These are phyloP conservation scores for Suillus decipiens DNA, from an alignment of 768 basidiomycete species.

Conservation along the genomic window DNA sequence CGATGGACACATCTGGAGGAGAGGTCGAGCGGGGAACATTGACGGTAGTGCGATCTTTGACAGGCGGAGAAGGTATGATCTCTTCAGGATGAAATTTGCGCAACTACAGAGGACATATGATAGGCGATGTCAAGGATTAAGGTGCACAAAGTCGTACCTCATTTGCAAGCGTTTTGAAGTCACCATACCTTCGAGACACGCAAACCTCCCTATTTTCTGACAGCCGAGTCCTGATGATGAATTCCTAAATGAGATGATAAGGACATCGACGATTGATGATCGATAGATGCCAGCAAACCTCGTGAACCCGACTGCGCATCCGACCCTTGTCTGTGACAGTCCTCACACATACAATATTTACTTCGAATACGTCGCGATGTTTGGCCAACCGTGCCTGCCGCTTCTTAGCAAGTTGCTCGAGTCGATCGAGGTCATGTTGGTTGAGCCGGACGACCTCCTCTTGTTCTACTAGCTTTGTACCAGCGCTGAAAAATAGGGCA, in stretches of 20 bases:
- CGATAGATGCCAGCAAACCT: constrained; percentile 53
- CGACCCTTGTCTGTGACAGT: constrained; percentile 82
- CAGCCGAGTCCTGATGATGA: constrained; percentile 87
- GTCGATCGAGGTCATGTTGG: constrained; percentile 78
- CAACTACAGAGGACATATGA: constrained; percentile 51
- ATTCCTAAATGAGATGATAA: constrained; percentile 62
- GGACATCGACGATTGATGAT: constrained; percentile 9
- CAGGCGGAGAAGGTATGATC: constrained; percentile 77
- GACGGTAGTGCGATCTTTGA: constrained; percentile 82
- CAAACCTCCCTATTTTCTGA: constrained; percentile 73
- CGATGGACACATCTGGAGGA: constrained; percentile 14
- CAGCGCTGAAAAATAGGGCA: constrained; percentile 77
- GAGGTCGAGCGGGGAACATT: constrained; percentile 42
- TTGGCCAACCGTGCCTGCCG: constrained; percentile 51
- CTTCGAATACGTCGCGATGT: constrained; percentile 68
- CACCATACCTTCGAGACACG: constrained; percentile 92
- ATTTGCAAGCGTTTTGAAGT: constrained; percentile 85
- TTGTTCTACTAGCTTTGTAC: constrained; percentile 76
- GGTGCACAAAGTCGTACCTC: constrained; percentile 54
- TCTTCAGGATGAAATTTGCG: constrained; percentile 85
- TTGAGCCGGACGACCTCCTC: constrained; percentile 92
- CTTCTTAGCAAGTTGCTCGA: constrained; percentile 72
- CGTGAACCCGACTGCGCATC: constrained; percentile 82
- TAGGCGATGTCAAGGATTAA: background rate
- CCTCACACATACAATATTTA: constrained; percentile 90